Percentiles rank a stretch among this genome's conserved stretches.
phyloP scores from a whole-genome alignment of 805 yeast species.

The Zygosaccharomyces gambellarensis region DNA sequence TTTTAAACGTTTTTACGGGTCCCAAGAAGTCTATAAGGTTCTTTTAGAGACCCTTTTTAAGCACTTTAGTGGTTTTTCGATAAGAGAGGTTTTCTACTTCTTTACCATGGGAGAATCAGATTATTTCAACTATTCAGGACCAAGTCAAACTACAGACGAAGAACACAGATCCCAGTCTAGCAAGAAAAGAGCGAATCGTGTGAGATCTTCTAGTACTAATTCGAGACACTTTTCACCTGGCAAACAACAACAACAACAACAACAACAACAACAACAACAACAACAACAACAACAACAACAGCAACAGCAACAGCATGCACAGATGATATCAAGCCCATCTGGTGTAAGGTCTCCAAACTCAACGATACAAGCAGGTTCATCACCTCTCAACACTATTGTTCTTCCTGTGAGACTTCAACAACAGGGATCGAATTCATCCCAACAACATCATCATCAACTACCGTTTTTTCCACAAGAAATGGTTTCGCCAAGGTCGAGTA shows the following conservation, averaged over 20 bases:
- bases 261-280: neutral
- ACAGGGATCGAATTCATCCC: conserved; percentile 1
- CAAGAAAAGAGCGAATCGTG: conserved; percentile 9
- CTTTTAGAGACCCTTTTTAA: neutral
- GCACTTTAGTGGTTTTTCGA: neutral
- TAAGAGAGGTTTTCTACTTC: neutral
- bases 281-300: neutral
- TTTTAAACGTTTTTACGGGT: neutral
- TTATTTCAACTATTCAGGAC: conserved; percentile 9
- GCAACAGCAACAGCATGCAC: neutral
- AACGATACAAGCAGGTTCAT: conserved; percentile 8
- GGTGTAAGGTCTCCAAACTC: conserved; percentile 11
- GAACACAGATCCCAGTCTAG: conserved; percentile 6
- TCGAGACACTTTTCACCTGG: conserved; percentile 9
- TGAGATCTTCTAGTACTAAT: conserved; percentile 13
- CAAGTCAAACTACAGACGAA: conserved; percentile 6
- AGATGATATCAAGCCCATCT: neutral
- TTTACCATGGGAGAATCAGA: conserved; percentile 13
- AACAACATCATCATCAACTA: conserved; percentile 6
- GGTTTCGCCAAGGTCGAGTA: conserved; percentile 19
- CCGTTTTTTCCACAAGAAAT: conserved; percentile 11
- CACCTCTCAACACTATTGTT: conserved; percentile 11
- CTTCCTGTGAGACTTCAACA: conserved; percentile 9
- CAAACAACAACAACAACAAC: conserved; percentile 1
- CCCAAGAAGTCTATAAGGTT: neutral